Base-by-base conservation (phyloP, 73 alveolate genomes). In the Paramecium primaurelia region DNA sequence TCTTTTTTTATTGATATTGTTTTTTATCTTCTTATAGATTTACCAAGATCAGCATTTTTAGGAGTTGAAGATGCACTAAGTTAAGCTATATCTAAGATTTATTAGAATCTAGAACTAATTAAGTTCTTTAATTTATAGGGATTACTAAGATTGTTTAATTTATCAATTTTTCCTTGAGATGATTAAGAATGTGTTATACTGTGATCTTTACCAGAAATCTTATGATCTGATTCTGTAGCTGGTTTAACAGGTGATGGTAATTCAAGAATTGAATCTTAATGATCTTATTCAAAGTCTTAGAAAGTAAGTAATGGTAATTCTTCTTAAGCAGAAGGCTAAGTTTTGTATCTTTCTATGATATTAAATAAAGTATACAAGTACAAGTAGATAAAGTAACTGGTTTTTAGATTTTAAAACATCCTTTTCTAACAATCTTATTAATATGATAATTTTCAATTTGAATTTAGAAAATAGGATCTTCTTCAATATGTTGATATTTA, bases 361-460 rank as follows among this genome's bases (percentile, higher is more conserved):
- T 8, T 34, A 22, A 3, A 32, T 0, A 6, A 45, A 0, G 14
- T 45, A 18, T 80, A 32, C 73, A 49, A 14, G 91, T 80, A 28
- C 58, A 45, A 16, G 91, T 80, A 5, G 71, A 80, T 47, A 45
- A 22, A 4, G 91, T 44, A 8, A 49, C 71, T 18, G 44, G 58
- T 42, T 80, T 44, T 49, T 80, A 38, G 14, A 80, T 80, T 49
- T 47, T 80, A 47, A 80, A 80, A 47, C 44, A 42, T 9, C 91
- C 91, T 45, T 12, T 45, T 80, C 58, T 80, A 0, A 80, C 91
- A 34, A 80, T 42, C 30, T 80, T 22, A 20, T 44, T 47, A 11
- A 80, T 80, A 16, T 44, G 71, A 47, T 45, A 80, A 80, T 80
- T 80, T 80, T 80, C 91, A 40, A 80, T n/a, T 80, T 80, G 71